Base-by-base conservation (phyloP, 306 rosid species). In the Psophocarpus tetragonolobus region DNA sequence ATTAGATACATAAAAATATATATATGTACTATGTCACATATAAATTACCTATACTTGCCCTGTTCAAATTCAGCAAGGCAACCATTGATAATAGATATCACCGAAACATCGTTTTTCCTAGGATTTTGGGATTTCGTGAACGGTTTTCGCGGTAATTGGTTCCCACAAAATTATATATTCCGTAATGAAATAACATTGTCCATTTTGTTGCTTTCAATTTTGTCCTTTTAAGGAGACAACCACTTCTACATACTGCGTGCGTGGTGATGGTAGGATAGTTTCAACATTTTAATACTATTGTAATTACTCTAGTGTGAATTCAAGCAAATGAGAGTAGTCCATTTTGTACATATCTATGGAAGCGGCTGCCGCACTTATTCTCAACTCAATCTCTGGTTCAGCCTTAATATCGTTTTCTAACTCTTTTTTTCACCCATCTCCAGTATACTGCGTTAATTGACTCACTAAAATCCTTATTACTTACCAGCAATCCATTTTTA, bases 111-210 rank as follows among this genome's bases (percentile, higher is more conserved):
- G 15, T 13, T 12, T 2, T 13, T 74, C 87, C 87, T 0, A 68
- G 0, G 6, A 15, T 12, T 48, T 68, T 36, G 93, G 86, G 57
- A 39, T 87, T 53, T 62, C 64, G 0, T 1, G 2, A 15, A 1
- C 30, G 38, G 74, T 62, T 74, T 38, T 45, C 68, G 1, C 6
- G n/a, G n/a, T 23, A 1, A 54, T 73, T 63, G 75, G 75, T 66
- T 2, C 7, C 45, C 4, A 11, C 53, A 32, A 1, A 24, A 56
- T 68, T 5, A 18, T 27, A 8, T 62, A 35, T 44, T 81, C 10
- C 11, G 62, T 17, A 23, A 71, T 63, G 39, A 27, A 18, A 33
- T 56, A 32, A 13, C 18, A 17, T 27, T 51, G 0, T 29, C 4
- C 2, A 29, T 44, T 4, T 32, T 78, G 79, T 71, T 38, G 17